Evolutionary conservation across 441 rosid genomes (phyloP).

Genomic region (Erodium chrysanthum): DNA sequence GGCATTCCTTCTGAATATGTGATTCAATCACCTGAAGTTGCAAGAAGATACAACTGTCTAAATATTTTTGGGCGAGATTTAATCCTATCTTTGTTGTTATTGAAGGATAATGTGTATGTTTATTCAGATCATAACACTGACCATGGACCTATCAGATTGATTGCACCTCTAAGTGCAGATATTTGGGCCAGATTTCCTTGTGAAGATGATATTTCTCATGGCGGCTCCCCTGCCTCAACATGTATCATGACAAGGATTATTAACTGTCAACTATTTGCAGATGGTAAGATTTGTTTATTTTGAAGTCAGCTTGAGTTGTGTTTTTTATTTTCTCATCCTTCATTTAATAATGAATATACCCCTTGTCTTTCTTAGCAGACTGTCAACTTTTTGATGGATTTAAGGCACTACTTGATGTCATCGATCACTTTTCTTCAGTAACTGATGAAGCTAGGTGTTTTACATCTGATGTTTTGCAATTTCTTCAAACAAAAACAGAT

Average conservation of each 20-base stretch:
- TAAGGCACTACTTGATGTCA: slow-evolving; percentile 45
- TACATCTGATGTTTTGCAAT: slow-evolving; percentile 47
- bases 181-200: slow-evolving; percentile 74
- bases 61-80: slow-evolving; percentile 69
- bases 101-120: slow-evolving; percentile 35
- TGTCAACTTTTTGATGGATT: slow-evolving; percentile 43
- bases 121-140: slow-evolving; percentile 27
- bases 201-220: slow-evolving; percentile 25
- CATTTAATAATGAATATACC: slow-evolving; percentile 16
- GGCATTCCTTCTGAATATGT: slow-evolving; percentile 48
- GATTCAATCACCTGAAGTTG: slow-evolving; percentile 43
- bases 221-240: slow-evolving; percentile 28
- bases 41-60: slow-evolving; percentile 39
- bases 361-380: slow-evolving; percentile 37
- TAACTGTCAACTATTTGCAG: slow-evolving; percentile 46
- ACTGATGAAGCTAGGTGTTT: slow-evolving; percentile 46
- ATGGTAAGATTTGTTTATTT: slow-evolving; percentile 47
- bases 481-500: slow-evolving; percentile 41
- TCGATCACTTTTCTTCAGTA: slow-evolving; percentile 54
- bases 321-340: slow-evolving; percentile 5
- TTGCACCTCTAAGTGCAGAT: slow-evolving; percentile 51
- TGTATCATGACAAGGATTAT: slow-evolving; percentile 64
- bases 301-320: slow-evolving; percentile 12
- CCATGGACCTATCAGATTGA: slow-evolving; percentile 31
- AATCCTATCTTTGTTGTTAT: slow-evolving; percentile 37